Conservation (phyloP, 352 stramenopile genomes). For the Globisporangium echinulatum region DNA sequence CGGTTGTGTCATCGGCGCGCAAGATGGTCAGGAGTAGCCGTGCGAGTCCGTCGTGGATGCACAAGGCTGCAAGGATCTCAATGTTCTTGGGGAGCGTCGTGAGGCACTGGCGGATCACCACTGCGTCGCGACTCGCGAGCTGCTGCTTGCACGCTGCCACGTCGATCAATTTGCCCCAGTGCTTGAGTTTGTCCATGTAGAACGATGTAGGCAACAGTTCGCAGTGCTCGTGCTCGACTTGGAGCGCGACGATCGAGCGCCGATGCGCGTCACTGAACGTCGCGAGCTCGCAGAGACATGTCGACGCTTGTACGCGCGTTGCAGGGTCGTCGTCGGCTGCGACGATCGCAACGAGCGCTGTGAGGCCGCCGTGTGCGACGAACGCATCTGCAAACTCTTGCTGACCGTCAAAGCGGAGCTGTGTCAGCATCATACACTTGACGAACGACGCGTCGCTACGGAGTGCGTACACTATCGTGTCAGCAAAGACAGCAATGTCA, state of each 20-base stretch:
- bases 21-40: not conserved
- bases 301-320: not conserved
- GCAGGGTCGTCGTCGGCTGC: not conserved
- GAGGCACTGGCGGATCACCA: not conserved
- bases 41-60: conserved; percentile 2
- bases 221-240: conserved; percentile 1
- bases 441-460: not conserved
- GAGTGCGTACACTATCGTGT: not conserved
- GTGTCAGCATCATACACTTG: not conserved
- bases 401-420: not conserved
- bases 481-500: not conserved
- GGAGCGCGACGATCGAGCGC: not conserved
- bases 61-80: conserved; percentile 4
- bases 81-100: conserved; percentile 4
- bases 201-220: not conserved
- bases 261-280: not conserved
- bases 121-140: conserved; percentile 1
- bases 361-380: not conserved
- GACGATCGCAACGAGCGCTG: not conserved
- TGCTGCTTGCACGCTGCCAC: not conserved
- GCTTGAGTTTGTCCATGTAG: not conserved
- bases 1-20: not conserved
- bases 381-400: not conserved
- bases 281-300: not conserved
- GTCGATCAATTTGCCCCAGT: not conserved